Evolutionary conservation across 2,329 filamentous ascomycete genomes (phyloP).

Genomic region (Botryotinia narcissicola): DNA sequence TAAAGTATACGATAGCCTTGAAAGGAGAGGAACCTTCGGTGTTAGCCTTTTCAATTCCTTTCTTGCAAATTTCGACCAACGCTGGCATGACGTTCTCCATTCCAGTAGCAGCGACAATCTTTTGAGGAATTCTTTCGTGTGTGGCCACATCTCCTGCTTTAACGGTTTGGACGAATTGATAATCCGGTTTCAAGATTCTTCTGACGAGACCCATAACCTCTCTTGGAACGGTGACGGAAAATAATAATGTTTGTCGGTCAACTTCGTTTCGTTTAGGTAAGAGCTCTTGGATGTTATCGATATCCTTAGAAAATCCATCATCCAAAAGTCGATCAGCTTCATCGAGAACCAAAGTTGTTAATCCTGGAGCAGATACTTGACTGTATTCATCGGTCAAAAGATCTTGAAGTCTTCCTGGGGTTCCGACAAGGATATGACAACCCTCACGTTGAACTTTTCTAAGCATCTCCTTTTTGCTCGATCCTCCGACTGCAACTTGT

Average conservation of each 20-base stretch:
- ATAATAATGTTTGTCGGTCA: conserved; percentile 86
- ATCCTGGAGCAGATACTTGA: conserved; percentile 48
- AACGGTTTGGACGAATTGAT: conserved; percentile 87
- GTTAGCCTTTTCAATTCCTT: conserved; percentile 39
- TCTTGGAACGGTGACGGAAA: conserved; percentile 87
- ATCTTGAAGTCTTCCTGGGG: conserved; percentile 84
- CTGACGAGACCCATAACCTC: conserved; percentile 77
- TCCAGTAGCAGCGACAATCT: conserved; percentile 62
- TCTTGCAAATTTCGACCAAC: conserved; percentile 53
- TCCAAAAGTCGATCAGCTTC: conserved; percentile 99
- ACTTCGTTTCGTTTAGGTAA: conserved; percentile 63
- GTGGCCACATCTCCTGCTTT: conserved; percentile 78
- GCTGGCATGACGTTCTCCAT: conserved; percentile 77
- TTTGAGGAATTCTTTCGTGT: conserved; percentile 80
- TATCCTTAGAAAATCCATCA: conserved; percentile 73
- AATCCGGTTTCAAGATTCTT: conserved; percentile 73
- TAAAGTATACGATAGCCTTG: conserved; percentile 93
- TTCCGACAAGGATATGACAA: conserved; percentile 87
- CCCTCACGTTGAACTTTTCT: conserved; percentile 55
- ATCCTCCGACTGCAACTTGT: conserved; percentile 84
- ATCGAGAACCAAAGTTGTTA: conserved; percentile 90
- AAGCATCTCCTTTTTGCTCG: conserved; percentile 58
- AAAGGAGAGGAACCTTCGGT: conserved; percentile 48
- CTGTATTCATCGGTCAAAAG: conserved; percentile 58
- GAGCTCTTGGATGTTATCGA: conserved; percentile 57